Percentiles rank a stretch among this genome's conserved stretches.
Conservation (phyloP, 2,329 filamentous ascomycete species). For the Phialophora tarda region DNA sequence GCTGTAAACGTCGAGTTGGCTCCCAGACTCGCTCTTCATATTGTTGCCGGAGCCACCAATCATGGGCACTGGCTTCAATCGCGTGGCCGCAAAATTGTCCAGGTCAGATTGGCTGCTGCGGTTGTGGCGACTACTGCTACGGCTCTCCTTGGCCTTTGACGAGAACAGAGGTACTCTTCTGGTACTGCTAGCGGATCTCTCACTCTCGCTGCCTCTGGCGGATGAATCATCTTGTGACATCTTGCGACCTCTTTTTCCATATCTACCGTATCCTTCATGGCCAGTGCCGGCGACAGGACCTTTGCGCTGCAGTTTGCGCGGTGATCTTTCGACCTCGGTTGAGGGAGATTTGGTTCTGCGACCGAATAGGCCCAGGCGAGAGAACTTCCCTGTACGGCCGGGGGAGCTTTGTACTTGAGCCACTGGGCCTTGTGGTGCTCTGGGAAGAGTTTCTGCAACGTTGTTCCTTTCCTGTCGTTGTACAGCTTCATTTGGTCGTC, state of each 20-base stretch:
- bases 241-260: conserved; percentile 53
- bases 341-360: conserved; percentile 68
- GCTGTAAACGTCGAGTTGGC: conserved; percentile 49
- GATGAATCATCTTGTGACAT: conserved; percentile 47
- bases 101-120: conserved; percentile 49
- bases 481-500: neutral
- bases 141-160: conserved; percentile 50
- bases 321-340: conserved; percentile 57
- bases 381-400: conserved; percentile 48
- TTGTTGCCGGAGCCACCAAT: conserved; percentile 49
- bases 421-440: neutral
- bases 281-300: conserved; percentile 91
- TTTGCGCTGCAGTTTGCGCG: conserved; percentile 72
- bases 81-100: conserved; percentile 55
- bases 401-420: conserved; percentile 18
- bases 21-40: conserved; percentile 45
- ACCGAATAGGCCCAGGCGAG: conserved; percentile 77
- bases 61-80: conserved; percentile 58
- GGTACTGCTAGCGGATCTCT: conserved; percentile 48
- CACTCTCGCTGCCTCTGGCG: conserved; percentile 44
- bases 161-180: conserved; percentile 47
- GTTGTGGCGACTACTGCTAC: conserved; percentile 43
- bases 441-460: conserved; percentile 3
- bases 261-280: conserved; percentile 70
- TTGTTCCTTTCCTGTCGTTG: neutral